Conservation (phyloP, 345 rosid genomes). For the Eucalyptus brandiana region DNA sequence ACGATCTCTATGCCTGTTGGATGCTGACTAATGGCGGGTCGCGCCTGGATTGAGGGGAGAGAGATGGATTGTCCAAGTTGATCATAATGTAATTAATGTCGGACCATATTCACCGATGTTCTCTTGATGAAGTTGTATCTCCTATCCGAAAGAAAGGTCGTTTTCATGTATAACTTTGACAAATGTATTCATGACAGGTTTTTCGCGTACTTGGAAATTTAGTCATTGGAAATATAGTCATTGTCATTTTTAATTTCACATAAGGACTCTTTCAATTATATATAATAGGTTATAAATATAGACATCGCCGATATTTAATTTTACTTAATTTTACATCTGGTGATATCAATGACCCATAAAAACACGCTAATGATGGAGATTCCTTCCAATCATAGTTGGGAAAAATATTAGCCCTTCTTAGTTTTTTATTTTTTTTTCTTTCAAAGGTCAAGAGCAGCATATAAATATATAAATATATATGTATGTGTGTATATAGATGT, state of each 20-base stretch:
- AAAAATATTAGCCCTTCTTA: not conserved
- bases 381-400: not conserved
- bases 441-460: not conserved
- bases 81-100: not conserved
- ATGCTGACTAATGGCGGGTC: constrained; percentile 26
- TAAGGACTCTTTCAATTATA: not conserved
- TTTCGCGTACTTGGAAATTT: not conserved
- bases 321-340: not conserved
- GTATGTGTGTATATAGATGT: not conserved
- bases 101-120: not conserved
- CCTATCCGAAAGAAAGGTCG: not conserved
- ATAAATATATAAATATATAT: too few relatives aligned
- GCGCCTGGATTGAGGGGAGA: constrained; percentile 17
- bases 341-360: not conserved
- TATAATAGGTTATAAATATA: not conserved
- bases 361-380: not conserved
- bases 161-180: not conserved
- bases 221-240: not conserved
- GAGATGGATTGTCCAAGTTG: not conserved
- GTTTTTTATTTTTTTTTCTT: not conserved
- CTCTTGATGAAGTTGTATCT: not conserved
- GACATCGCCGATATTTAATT: not conserved
- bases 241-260: not conserved
- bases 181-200: not conserved
- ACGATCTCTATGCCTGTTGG: constrained; percentile 66